Percentiles rank a stretch among this genome's conserved stretches.
Conservation (phyloP, 1,284 basidiomycete species). For the Microbotryomycetes sp. region DNA sequence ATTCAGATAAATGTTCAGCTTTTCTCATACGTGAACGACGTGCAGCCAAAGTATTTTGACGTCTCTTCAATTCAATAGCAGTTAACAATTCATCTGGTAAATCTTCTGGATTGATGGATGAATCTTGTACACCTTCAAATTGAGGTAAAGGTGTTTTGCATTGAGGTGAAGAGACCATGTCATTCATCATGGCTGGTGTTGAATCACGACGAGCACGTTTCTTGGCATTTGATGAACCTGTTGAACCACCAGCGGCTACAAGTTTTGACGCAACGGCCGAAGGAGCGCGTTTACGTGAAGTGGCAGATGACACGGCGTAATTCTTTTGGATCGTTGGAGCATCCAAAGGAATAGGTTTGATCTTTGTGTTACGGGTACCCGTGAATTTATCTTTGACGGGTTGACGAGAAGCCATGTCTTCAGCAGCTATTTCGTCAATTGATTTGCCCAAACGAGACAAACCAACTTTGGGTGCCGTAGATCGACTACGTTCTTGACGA, state of each 20-base stretch:
- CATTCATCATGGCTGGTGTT: conserved; percentile 34
- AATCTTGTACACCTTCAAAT: conserved; percentile 1
- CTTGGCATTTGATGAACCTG: conserved; percentile 47
- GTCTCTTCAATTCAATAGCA: conserved; percentile 66
- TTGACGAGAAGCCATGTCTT: conserved; percentile 5
- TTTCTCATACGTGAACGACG: conserved; percentile 67
- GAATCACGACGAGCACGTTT: conserved; percentile 49
- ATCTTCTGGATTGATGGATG: conserved; percentile 45
- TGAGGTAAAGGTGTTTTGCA: background rate
- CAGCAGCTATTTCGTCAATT: background rate
- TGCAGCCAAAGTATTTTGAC: conserved; percentile 72
- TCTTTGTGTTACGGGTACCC: conserved; percentile 35
- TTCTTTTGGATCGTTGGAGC: conserved; percentile 40
- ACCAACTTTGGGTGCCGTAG: background rate
- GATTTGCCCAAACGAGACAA: background rate
- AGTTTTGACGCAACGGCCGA: conserved; percentile 38
- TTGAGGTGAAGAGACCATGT: conserved; percentile 1
- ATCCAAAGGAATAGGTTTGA: conserved; percentile 29
- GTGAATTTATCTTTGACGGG: conserved; percentile 33
- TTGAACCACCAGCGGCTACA: conserved; percentile 38
- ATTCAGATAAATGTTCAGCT: conserved; percentile 59
- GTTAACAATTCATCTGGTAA: conserved; percentile 45
- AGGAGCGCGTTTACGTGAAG: conserved; percentile 56
- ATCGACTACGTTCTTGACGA: background rate
- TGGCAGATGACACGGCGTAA: conserved; percentile 54